Evolutionary conservation across 2,329 filamentous ascomycete species (phyloP), one percentile per base, ranked within the genome.

Genomic region (Alternaria atra): DNA sequence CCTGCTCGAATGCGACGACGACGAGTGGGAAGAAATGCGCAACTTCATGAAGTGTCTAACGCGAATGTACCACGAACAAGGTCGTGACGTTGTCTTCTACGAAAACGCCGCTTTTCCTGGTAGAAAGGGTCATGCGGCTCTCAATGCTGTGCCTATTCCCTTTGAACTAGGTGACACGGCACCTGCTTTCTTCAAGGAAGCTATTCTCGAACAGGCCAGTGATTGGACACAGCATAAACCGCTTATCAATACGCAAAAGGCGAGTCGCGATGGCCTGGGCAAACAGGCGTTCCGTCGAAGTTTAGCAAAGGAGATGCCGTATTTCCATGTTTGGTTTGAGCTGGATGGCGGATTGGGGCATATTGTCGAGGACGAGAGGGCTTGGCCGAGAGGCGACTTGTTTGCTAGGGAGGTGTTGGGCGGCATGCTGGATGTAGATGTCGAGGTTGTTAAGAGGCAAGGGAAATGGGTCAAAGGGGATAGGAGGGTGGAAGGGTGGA

Each of bases 31-130:
- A 76, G 95, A 99, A 80, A 90, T 99, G 6, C 91, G 95, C 66
- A 99, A 99, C 78, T 99, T 99, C 76, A 98, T 98, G 94, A 99
- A 99, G 82, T 91, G 89, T 60, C 85, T 99, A 20, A 97, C 91
- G 5, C 89, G 94, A 44, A 91, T 97, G 87, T 99, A 98, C 80
- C 93, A 97, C 80, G 91, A 94, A 43, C 93, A 96, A 78, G 93
- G 94, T 10, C 91, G 92, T 52, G 92, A 95, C 71, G 94, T 98
- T 9, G 83, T 99, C 64, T 99, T 99, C 81, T 99, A 99, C 83
- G 95, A 99, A 76, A 98, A 99, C 76, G 95, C 95, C 2, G 94
- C 93, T 0, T 84, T 88, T 13, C 93, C 93, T 1, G 86, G 91
- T 3, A 86, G 91, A 17, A 91, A 91, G 68, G 85, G 87, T 60